Evolutionary conservation across 306 rosid species (phyloP), one percentile per base, ranked within the genome.

Genomic region (Corylus americana): DNA sequence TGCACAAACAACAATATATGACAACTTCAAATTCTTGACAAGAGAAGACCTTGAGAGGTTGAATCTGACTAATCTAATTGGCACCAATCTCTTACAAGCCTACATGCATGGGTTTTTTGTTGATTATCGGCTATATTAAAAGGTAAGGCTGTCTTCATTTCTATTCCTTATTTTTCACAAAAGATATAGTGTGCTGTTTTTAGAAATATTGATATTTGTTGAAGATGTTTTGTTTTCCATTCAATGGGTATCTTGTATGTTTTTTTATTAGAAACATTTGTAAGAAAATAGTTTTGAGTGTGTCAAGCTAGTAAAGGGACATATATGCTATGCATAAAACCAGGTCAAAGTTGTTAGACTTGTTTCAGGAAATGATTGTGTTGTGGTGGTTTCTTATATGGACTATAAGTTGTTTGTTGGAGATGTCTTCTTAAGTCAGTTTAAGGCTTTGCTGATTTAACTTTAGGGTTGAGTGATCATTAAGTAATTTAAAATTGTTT

Each of bases 101-200:
- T 86, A 83, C 86, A 87, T 95, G 97, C 98, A 95, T 70, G 98
- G 98, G 45, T 95, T 74, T 87, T 95, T 90, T 71, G 73, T 95
- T 73, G 85, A 86, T 83, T 55, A 86, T 89, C 79, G 86, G 50
- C 72, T 95, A 74, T 95, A 95, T 74, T 89, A 88, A 81, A 91
- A 92, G 98, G 98, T 92, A 12, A 75, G 82, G 25, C 55, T 71
- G 13, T 37, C 50, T 74, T 48, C 71, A 35, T 82, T 71, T 81
- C 54, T 63, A 74, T 78, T 72, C n/a, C 77, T 69, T 54, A 14
- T 75, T 57, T 76, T 63, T 77, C 2, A 6, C 37, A 4, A 70
- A 73, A 69, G 54, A 14, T 58, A 53, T 63, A 18, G 51, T 57
- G 64, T 57, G 22, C 72, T 39, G 25, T 16, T 35, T 64, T 64